These are phyloP conservation scores for Pythium oligandrum DNA, from an alignment of 352 stramenopile genomes.

Conservation along the genomic window DNA sequence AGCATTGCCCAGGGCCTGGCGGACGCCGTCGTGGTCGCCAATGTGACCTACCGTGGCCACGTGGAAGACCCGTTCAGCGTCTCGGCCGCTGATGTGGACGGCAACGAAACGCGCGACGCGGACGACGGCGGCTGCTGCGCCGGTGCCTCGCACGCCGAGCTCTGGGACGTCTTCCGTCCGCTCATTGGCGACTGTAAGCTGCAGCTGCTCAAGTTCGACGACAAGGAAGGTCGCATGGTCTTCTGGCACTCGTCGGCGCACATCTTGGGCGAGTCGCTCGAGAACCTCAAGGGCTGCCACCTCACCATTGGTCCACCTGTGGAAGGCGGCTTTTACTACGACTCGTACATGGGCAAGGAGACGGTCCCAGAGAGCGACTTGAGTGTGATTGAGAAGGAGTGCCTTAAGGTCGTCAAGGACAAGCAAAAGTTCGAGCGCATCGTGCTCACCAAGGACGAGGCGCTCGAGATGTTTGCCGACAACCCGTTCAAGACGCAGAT, in stretches of 20 bases:
- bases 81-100: conserved; percentile 84
- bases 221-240: conserved; percentile 93
- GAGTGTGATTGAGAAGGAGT: conserved; percentile 89
- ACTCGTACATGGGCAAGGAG: conserved; percentile 97
- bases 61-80: conserved; percentile 74
- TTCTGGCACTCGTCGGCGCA: conserved; percentile 98
- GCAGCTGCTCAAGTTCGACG: conserved; percentile 98
- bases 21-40: conserved; percentile 90
- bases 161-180: conserved; percentile 97
- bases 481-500: conserved; percentile 99
- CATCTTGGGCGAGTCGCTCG: conserved; percentile 96
- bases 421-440: conserved; percentile 98
- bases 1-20: conserved; percentile 94
- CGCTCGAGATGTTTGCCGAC: conserved; percentile 97
- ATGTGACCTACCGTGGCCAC: conserved; percentile 83
- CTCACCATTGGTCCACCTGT: conserved; percentile 96
- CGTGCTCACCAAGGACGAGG: conserved; percentile 98
- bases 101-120: conserved; percentile 69
- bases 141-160: conserved; percentile 58
- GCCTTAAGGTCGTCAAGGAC: conserved; percentile 91
- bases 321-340: conserved; percentile 98
- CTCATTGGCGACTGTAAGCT: conserved; percentile 96
- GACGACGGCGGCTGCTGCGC: conserved; percentile 48
- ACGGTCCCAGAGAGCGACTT: conserved; percentile 65
- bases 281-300: conserved; percentile 95